These are phyloP conservation scores for Xylaria sp. DNA, from an alignment of 2,329 filamentous ascomycete species.

Conservation along the genomic window DNA sequence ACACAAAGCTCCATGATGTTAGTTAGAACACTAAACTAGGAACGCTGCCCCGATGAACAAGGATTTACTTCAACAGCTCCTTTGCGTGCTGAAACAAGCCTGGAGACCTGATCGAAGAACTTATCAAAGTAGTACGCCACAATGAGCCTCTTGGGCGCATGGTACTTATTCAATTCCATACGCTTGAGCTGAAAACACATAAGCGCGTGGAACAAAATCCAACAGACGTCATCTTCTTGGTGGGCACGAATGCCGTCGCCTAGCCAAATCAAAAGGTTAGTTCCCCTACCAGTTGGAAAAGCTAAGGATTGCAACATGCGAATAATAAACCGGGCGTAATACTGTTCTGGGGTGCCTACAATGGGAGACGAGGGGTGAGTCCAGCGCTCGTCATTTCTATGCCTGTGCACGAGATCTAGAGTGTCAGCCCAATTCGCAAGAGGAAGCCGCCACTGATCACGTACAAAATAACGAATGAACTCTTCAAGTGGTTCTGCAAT, in stretches of 20 bases:
- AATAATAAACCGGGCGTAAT: slow-evolving; percentile 43
- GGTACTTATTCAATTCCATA: slow-evolving; percentile 35
- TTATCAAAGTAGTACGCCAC: slow-evolving; percentile 16
- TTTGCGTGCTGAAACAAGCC: background rate
- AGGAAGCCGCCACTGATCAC: slow-evolving; percentile 33
- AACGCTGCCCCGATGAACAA: background rate
- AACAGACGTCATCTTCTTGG: slow-evolving; percentile 34
- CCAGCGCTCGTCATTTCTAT: slow-evolving; percentile 24
- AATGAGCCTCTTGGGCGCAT: slow-evolving; percentile 10
- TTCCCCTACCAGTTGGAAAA: background rate
- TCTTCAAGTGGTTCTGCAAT: slow-evolving; percentile 33
- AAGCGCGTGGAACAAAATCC: slow-evolving; percentile 43
- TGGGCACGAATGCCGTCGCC: background rate
- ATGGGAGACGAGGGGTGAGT: background rate
- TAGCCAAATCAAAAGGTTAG: slow-evolving; percentile 40
- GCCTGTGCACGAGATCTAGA: slow-evolving; percentile 27
- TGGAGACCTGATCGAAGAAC: background rate
- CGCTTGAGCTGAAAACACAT: slow-evolving; percentile 44
- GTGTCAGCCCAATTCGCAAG: slow-evolving; percentile 33
- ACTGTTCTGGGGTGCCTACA: slow-evolving; percentile 32
- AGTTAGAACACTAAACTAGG: background rate
- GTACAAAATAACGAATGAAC: slow-evolving; percentile 35
- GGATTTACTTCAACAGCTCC: background rate
- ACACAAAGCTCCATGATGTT: too few relatives aligned
- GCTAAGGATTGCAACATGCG: slow-evolving; percentile 7